phyloP scores from a whole-genome alignment of 108 stramenopile genomes.

The Nitzschia inconspicua region DNA sequence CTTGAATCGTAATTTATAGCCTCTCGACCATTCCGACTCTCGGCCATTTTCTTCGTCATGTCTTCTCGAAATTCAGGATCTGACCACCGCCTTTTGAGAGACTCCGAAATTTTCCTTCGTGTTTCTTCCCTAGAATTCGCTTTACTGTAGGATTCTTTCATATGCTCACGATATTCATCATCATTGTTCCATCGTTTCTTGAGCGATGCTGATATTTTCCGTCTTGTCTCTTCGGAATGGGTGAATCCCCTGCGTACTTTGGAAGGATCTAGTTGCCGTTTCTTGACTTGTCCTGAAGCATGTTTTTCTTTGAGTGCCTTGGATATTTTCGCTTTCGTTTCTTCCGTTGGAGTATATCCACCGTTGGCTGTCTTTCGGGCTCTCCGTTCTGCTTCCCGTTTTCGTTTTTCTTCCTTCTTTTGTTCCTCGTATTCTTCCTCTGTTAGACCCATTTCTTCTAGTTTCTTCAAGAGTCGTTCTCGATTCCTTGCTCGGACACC shows the following conservation, averaged over 20 bases:
- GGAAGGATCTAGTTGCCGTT: conserved; percentile 36
- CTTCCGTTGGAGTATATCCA: conserved; percentile 74
- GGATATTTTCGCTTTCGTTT: conserved; percentile 77
- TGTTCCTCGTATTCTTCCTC: conserved; percentile 70
- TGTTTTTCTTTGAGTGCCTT: conserved; percentile 67
- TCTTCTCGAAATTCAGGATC: conserved; percentile 70
- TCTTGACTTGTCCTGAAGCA: conserved; percentile 62
- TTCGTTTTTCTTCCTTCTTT: conserved; percentile 53
- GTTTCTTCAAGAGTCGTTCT: conserved; percentile 58
- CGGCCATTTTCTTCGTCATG: conserved; percentile 70
- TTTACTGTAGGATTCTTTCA: conserved; percentile 30
- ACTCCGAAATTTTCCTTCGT: conserved; percentile 55
- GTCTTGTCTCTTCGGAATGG: conserved; percentile 75
- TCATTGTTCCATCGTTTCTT: conserved; percentile 64
- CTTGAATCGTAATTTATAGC: conserved; percentile 11
- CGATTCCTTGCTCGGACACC: conserved; percentile 71
- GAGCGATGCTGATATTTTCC: conserved; percentile 71
- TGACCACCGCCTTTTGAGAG: conserved; percentile 73
- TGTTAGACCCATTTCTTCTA: conserved; percentile 64
- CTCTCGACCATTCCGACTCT: conserved; percentile 14
- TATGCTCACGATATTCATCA: conserved; percentile 54
- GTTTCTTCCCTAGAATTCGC: conserved; percentile 14
- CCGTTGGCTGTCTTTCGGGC: conserved; percentile 74
- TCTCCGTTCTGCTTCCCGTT: conserved; percentile 52
- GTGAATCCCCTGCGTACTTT: conserved; percentile 59